Base-by-base conservation (phyloP, 108 stramenopile genomes). In the Fragilaria radians region DNA sequence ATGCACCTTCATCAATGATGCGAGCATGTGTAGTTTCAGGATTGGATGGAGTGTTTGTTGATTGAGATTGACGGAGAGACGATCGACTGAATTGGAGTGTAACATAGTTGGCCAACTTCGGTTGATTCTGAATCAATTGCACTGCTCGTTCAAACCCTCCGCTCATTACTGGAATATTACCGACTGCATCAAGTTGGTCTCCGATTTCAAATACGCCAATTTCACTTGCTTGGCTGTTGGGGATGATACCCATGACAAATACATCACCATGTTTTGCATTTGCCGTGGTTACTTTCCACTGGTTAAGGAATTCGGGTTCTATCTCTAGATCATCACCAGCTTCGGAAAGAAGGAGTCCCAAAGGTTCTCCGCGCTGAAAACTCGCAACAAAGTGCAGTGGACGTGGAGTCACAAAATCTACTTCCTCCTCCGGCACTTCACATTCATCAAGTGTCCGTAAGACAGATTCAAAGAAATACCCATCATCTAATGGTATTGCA, bases 331-430 rank as follows among this genome's bases (percentile, higher is more conserved):
- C 66, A 7, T 46, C 54, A 25, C 77, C 72, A 9, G 59, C 70
- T 65, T 89, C 88, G 1, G 89, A 66, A 7, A 91, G 54, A 42
- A 85, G 45, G 22, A 91, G 34, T 30, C 89, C 89, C 0, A 87
- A 51, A 0, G 89, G 63, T 32, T 57, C 46, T 5, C 49, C 54
- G 28, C 82, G 72, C n/a, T 75, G 63, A 56, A 91, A 91, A 1
- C 85, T 83, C 18, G 89, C 89, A 5, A 87, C 78, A 60, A 81
- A 91, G 49, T 91, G 86, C 52, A 91, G 70, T 5, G 89, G 86
- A n/a, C 82, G 72, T 29, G 74, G 74, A 51, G 65, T 61, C n/a
- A 46, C 33, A 62, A 17, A 23, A 5, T 31, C 49, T 19, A 34
- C 60, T 17, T 25, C 62, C 18, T 3, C 4, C 27, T 57, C 54